Percentiles rank a stretch among this genome's conserved stretches.
Evolutionary conservation across 495 filamentous ascomycete genomes (phyloP).

Genomic region (Podospora sp.): DNA sequence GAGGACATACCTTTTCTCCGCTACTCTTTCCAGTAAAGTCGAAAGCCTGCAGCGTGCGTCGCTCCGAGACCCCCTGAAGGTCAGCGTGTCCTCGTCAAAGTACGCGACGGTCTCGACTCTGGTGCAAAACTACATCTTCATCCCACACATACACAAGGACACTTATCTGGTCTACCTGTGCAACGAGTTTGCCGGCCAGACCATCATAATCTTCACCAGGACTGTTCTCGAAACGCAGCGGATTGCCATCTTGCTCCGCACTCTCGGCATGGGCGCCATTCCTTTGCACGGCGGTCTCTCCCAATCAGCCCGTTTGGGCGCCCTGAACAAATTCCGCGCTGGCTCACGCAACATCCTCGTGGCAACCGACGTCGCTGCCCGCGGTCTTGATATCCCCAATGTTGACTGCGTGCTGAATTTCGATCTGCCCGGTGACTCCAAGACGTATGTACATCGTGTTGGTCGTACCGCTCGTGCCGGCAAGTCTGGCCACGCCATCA

Average conservation of each 20-base stretch:
- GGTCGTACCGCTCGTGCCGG: slow-evolving; percentile 92
- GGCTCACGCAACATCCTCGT: slow-evolving; percentile 79
- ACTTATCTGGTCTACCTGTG: slow-evolving; percentile 83
- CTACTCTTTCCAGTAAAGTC: slow-evolving; percentile 90
- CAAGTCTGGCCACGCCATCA: slow-evolving; percentile 79
- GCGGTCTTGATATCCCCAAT: slow-evolving; percentile 91
- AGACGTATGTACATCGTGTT: slow-evolving; percentile 94
- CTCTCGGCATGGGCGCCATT: slow-evolving; percentile 74
- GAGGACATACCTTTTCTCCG: slow-evolving; percentile 87
- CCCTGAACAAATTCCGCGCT: slow-evolving; percentile 83
- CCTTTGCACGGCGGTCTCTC: slow-evolving; percentile 89
- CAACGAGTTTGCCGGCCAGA: slow-evolving; percentile 81
- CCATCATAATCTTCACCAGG: slow-evolving; percentile 86
- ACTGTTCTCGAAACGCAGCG: slow-evolving; percentile 91
- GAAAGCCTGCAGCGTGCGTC: slow-evolving; percentile 89
- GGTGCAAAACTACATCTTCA: slow-evolving; percentile 78
- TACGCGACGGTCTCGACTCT: slow-evolving; percentile 89
- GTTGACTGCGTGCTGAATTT: slow-evolving; percentile 90
- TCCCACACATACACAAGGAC: slow-evolving; percentile 90
- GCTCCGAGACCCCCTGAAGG: slow-evolving; percentile 70
- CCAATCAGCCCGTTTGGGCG: slow-evolving; percentile 79
- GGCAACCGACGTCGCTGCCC: slow-evolving; percentile 93
- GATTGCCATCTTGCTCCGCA: slow-evolving; percentile 76
- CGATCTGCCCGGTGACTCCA: slow-evolving; percentile 78
- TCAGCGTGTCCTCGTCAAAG: slow-evolving; percentile 73